Percentiles rank a stretch among this genome's conserved stretches.
Evolutionary conservation across 768 basidiomycete species (phyloP).

Genomic region (Coprinopsis sp.): DNA sequence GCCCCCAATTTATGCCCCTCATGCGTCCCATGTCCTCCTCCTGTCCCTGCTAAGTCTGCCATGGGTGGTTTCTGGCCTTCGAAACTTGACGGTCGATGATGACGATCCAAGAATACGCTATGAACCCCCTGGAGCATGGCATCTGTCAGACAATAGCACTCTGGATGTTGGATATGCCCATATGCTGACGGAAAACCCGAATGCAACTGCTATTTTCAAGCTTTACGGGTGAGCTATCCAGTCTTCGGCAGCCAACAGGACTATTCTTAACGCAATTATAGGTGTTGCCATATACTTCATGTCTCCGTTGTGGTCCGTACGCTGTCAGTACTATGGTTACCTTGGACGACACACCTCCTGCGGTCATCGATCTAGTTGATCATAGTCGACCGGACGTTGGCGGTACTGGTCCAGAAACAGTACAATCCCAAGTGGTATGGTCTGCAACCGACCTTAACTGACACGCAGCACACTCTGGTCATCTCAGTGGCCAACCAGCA

Average conservation of each 20-base stretch:
- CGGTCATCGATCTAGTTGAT: conserved; percentile 37
- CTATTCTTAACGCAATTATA: conserved; percentile 10
- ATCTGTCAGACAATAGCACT: conserved; percentile 21
- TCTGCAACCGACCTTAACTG: conserved; percentile 26
- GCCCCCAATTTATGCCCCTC: too few relatives aligned
- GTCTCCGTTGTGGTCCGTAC: conserved; percentile 45
- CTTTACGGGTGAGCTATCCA: conserved; percentile 33
- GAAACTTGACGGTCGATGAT: conserved; percentile 32
- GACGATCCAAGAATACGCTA: conserved; percentile 27
- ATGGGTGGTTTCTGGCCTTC: conserved; percentile 14
- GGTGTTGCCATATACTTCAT: conserved; percentile 41
- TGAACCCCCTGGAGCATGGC: conserved; percentile 28
- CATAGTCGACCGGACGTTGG: conserved; percentile 24
- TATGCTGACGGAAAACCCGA: conserved; percentile 27
- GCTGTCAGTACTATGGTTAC: conserved; percentile 35
- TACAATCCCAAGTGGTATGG: conserved; percentile 35
- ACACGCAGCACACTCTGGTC: conserved; percentile 31
- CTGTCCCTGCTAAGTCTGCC: conserved; percentile 9
- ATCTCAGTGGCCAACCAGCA: conserved; percentile 35
- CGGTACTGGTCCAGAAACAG: conserved; percentile 33
- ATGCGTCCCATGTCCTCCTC: conserved; percentile 8
- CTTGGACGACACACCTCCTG: conserved; percentile 29
- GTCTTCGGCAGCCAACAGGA: background rate
- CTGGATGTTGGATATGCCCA: conserved; percentile 32
- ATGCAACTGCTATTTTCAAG: conserved; percentile 37